Evolutionary conservation across 352 stramenopile genomes (phyloP).

Genomic region (Halophytophthora batemanensis): DNA sequence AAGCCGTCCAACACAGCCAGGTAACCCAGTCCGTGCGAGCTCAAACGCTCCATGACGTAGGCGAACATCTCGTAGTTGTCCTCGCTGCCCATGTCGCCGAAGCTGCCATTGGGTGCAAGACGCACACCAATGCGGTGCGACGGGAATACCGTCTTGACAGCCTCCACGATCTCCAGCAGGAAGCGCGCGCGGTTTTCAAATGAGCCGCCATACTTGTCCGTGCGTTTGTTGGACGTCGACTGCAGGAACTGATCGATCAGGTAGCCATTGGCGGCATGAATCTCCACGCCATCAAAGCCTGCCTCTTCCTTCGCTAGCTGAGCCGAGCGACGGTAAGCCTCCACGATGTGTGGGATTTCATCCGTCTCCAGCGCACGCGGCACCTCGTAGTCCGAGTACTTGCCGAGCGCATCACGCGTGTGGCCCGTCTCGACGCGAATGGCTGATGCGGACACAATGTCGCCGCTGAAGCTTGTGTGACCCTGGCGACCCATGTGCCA

Average conservation of each 20-base stretch:
- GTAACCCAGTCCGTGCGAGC: conserved; percentile 11
- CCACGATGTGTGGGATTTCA: conserved; percentile 34
- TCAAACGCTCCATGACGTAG: conserved; percentile 15
- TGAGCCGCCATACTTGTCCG: conserved; percentile 69
- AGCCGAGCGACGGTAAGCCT: conserved; percentile 58
- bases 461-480: conserved; percentile 34
- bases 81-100: conserved; percentile 15
- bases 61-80: conserved; percentile 30
- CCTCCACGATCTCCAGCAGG: conserved; percentile 50
- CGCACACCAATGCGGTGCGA: conserved; percentile 20
- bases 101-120: conserved; percentile 17
- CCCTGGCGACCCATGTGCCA: conserved; percentile 62
- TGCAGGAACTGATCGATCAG: conserved; percentile 59
- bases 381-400: conserved; percentile 5
- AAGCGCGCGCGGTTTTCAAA: conserved; percentile 67
- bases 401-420: conserved; percentile 23
- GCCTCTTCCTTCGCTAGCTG: conserved; percentile 55
- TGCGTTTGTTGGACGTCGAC: conserved; percentile 47
- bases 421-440: conserved; percentile 4
- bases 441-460: conserved; percentile 13
- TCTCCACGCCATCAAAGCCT: conserved; percentile 86
- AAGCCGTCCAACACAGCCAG: conserved; percentile 15
- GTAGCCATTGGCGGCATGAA: conserved; percentile 88
- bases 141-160: conserved; percentile 16
- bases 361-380: conserved; percentile 11